These are phyloP conservation scores for Sugiyamaella japonica DNA, from an alignment of 1,139 yeast species.

Conservation along the genomic window DNA sequence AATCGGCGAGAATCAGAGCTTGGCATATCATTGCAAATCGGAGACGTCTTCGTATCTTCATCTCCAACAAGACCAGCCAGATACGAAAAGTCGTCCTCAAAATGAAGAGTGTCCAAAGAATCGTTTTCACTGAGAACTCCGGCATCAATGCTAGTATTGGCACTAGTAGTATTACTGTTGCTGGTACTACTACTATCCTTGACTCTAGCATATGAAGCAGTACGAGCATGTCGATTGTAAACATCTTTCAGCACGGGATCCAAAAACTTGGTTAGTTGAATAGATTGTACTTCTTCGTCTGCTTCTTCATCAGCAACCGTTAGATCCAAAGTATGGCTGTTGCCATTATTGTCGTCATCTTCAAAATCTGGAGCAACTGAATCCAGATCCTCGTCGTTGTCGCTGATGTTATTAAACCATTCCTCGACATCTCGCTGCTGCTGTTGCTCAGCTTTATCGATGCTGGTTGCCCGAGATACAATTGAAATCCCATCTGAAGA, in stretches of 20 bases:
- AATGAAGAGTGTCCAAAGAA: constrained; percentile 24
- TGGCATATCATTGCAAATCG: constrained; percentile 29
- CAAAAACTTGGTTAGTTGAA: constrained; percentile 19
- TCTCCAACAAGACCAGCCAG: constrained; percentile 38
- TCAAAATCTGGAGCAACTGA: constrained; percentile 20
- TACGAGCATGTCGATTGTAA: constrained; percentile 20
- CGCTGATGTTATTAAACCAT: constrained; percentile 34
- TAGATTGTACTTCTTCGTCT: constrained; percentile 14
- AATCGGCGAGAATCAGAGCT: constrained; percentile 21
- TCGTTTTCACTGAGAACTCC: constrained; percentile 8
- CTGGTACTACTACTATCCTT: constrained; percentile 12
- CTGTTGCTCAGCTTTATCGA: constrained; percentile 29
- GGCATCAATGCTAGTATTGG: constrained; percentile 1
- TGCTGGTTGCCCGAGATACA: constrained; percentile 13
- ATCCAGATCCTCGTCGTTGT: constrained; percentile 18
- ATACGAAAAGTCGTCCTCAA: constrained; percentile 38
- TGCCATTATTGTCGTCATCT: constrained; percentile 13
- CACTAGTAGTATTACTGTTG: neutral
- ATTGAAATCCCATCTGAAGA: constrained; percentile 20
- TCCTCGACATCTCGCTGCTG: constrained; percentile 39
- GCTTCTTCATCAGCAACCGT: constrained; percentile 10
- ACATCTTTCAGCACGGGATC: constrained; percentile 18
- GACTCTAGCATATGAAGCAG: constrained; percentile 18
- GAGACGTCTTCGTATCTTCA: constrained; percentile 27
- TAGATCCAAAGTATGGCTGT: constrained; percentile 1